A percentile compares a stretch with the other conserved stretches of the same genome.
Evolutionary conservation across 768 basidiomycete species (phyloP).

Genomic region (Russula earlei): DNA sequence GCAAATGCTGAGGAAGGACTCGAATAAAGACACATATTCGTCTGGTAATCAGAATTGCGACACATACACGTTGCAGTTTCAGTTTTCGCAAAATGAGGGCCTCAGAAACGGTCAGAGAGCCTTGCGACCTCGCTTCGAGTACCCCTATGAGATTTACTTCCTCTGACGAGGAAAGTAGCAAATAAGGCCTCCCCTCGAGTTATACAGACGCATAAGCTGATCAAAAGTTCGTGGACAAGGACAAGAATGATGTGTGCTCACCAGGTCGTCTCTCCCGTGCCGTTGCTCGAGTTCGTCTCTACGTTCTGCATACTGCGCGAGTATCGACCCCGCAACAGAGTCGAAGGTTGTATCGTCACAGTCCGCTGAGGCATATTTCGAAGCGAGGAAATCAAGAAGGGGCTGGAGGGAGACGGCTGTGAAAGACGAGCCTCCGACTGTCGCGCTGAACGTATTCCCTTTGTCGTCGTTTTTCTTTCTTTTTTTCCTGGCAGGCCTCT

Average conservation of each 20-base stretch:
- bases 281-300: conserved; percentile 11
- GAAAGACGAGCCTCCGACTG: neutral
- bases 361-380: conserved; percentile 10
- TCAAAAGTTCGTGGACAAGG: no score
- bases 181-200: conserved; percentile 15
- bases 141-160: neutral
- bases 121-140: conserved; percentile 4
- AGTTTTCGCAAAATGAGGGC: conserved; percentile 20
- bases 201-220: neutral
- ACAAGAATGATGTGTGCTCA: neutral
- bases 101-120: conserved; percentile 4
- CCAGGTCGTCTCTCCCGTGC: conserved; percentile 11
- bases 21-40: neutral
- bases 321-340: neutral
- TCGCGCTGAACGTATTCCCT: neutral
- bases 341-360: conserved; percentile 13
- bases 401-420: conserved; percentile 12
- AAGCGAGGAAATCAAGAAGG: conserved; percentile 12
- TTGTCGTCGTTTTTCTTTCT: neutral
- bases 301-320: conserved; percentile 1
- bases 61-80: conserved; percentile 17
- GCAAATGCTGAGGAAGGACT: conserved; percentile 17
- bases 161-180: conserved; percentile 14
- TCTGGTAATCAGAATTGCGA: neutral
- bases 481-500: neutral